These are phyloP conservation scores for Prunus salicina DNA, from an alignment of 306 rosid species.

Conservation along the genomic window DNA sequence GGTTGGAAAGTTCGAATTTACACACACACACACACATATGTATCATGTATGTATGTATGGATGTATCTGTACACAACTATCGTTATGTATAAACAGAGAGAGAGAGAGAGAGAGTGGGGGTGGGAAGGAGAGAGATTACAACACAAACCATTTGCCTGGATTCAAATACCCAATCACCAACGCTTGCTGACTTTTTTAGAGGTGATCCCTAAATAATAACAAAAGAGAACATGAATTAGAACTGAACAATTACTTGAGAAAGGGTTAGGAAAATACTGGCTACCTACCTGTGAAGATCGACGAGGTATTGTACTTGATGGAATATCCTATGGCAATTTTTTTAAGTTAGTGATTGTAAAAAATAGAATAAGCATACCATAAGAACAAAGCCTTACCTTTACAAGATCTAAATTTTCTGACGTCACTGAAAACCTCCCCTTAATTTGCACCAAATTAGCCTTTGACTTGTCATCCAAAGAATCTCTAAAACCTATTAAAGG, in stretches of 20 bases:
- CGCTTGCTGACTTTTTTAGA: conserved; percentile 90
- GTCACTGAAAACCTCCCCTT: conserved; percentile 98
- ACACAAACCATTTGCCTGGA: conserved; percentile 70
- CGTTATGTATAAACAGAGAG: no score
- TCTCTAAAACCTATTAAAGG: conserved; percentile 75
- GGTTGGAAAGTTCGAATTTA: background rate
- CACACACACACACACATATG: no score
- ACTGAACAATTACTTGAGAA: conserved; percentile 4
- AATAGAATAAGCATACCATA: conserved; percentile 9
- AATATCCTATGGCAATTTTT: conserved; percentile 65
- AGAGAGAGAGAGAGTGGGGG: background rate
- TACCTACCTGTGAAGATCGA: conserved; percentile 83
- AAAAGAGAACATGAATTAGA: conserved; percentile 30
- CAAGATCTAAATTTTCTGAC: conserved; percentile 93
- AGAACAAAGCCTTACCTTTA: conserved; percentile 56
- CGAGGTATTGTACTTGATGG: conserved; percentile 86
- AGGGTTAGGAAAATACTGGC: conserved; percentile 20
- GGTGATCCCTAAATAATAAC: conserved; percentile 64
- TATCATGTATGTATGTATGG: no score
- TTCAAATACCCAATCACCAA: conserved; percentile 91
- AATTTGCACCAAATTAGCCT: conserved; percentile 93
- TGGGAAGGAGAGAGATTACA: conserved; percentile 10
- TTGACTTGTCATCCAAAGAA: conserved; percentile 88
- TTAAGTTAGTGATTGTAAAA: conserved; percentile 44
- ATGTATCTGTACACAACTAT: no score